Evolutionary conservation across 306 rosid genomes (phyloP).

Genomic region (Macrotyloma uniflorum): DNA sequence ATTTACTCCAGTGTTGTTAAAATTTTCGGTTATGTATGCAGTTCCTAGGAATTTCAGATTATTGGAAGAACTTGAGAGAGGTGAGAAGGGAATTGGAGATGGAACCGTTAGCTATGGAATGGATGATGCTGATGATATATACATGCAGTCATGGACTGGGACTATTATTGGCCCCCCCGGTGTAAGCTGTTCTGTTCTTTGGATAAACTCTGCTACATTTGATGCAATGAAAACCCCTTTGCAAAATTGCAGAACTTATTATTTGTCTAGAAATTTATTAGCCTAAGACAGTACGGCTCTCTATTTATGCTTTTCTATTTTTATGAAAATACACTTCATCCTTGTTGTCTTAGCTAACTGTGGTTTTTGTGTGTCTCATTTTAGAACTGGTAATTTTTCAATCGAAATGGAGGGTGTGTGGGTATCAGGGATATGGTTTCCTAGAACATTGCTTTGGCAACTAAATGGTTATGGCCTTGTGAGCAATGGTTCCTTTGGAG

Average conservation of each 20-base stretch:
- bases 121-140: constrained; percentile 97
- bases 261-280: constrained; percentile 2
- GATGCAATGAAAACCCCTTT: constrained; percentile 10
- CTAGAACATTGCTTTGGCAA: not conserved
- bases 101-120: constrained; percentile 99
- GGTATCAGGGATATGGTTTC: constrained; percentile 15
- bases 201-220: constrained; percentile 16
- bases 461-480: constrained; percentile 20
- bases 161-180: constrained; percentile 95
- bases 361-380: not conserved
- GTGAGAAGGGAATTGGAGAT: constrained; percentile 98
- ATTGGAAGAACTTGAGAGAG: constrained; percentile 98
- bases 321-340: not conserved
- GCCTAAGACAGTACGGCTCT: not conserved
- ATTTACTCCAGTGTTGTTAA: constrained; percentile 16
- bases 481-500: not conserved
- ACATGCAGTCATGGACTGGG: constrained; percentile 98
- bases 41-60: constrained; percentile 97
- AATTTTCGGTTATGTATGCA: constrained; percentile 39
- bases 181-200: constrained; percentile 53
- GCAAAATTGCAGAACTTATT: constrained; percentile 19
- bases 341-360: not conserved
- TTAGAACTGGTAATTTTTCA: constrained; percentile 25
- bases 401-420: constrained; percentile 19
- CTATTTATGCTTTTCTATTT: constrained; percentile 15